Conservation (phyloP, 345 rosid species). For the Turritis glabra region DNA sequence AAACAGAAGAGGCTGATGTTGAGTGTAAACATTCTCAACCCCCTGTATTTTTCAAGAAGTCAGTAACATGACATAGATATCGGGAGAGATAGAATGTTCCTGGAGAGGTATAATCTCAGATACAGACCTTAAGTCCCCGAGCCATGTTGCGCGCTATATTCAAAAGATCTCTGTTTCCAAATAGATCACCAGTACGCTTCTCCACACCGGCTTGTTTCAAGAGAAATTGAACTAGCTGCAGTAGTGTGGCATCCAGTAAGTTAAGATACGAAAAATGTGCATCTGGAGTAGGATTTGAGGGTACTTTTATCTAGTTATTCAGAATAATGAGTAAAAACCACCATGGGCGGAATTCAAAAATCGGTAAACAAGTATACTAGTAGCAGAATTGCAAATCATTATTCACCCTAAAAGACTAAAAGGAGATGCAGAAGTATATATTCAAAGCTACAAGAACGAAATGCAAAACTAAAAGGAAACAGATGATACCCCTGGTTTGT, state of each 20-base stretch:
- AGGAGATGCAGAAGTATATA: not conserved
- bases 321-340: not conserved
- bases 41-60: slow-evolving; percentile 52
- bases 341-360: not conserved
- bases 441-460: not conserved
- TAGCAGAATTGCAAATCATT: slow-evolving; percentile 3
- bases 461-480: slow-evolving; percentile 16
- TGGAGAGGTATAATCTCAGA: slow-evolving; percentile 15
- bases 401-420: slow-evolving; percentile 1
- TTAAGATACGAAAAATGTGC: slow-evolving; percentile 10
- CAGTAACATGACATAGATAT: not conserved
- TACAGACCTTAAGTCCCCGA: slow-evolving; percentile 91
- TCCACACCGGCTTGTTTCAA: slow-evolving; percentile 96
- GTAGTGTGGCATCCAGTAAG: slow-evolving; percentile 37
- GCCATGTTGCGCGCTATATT: slow-evolving; percentile 99
- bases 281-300: not conserved
- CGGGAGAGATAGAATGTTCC: slow-evolving; percentile 4
- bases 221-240: slow-evolving; percentile 93
- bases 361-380: not conserved
- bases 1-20: slow-evolving; percentile 94
- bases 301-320: slow-evolving; percentile 3
- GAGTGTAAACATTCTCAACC: slow-evolving; percentile 96
- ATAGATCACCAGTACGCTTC: slow-evolving; percentile 92
- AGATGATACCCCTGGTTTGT: slow-evolving; percentile 80
- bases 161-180: slow-evolving; percentile 88